Conservation (phyloP, 352 stramenopile species). For the Pythium dissotocum region DNA sequence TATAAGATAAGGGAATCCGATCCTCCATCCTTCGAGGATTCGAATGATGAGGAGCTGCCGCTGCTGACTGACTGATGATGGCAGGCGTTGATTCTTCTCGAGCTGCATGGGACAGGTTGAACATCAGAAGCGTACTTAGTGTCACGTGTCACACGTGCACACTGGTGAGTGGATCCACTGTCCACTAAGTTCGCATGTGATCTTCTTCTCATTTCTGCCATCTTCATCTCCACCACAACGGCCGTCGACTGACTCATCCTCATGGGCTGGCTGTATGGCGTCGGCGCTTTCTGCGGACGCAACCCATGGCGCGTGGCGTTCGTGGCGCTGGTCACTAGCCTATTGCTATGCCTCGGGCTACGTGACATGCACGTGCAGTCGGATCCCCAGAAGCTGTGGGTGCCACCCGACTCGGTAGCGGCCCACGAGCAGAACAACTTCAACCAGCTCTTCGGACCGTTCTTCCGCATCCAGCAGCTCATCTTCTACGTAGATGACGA, state of each 20-base stretch:
- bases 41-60: too few relatives aligned
- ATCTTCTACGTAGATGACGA: constrained; percentile 67
- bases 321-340: constrained; percentile 45
- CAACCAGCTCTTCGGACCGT: constrained; percentile 79
- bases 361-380: constrained; percentile 65
- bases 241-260: neutral
- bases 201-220: constrained; percentile 18
- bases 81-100: neutral
- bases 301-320: constrained; percentile 50
- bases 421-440: constrained; percentile 71
- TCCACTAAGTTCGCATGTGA: constrained; percentile 22
- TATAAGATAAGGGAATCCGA: too few relatives aligned
- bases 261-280: constrained; percentile 58
- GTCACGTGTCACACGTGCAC: constrained; percentile 21
- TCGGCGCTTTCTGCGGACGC: constrained; percentile 56
- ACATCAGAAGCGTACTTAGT: constrained; percentile 26
- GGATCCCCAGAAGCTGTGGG: constrained; percentile 83
- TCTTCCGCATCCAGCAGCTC: constrained; percentile 87
- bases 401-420: constrained; percentile 60
- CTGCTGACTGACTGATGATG: neutral
- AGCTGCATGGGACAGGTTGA: constrained; percentile 13
- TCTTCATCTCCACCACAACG: neutral
- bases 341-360: constrained; percentile 59
- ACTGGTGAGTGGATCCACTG: neutral
- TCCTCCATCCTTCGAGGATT: too few relatives aligned